A percentile compares a stretch with the other conserved stretches of the same genome.
These are phyloP conservation scores for Colletotrichum sp. DNA, from an alignment of 2,329 filamentous ascomycete genomes.

Conservation along the genomic window DNA sequence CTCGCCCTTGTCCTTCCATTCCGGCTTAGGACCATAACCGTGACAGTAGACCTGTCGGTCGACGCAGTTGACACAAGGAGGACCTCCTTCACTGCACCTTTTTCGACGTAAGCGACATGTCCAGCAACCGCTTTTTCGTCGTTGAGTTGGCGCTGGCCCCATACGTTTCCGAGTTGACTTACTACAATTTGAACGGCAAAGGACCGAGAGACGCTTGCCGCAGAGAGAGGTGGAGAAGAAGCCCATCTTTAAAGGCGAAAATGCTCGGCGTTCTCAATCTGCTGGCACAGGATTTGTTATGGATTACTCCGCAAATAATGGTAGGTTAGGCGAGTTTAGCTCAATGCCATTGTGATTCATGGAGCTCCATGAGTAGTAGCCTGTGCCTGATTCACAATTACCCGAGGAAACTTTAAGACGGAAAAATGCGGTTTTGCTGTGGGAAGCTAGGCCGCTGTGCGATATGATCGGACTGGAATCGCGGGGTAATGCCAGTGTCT, in stretches of 20 bases:
- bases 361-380: no score
- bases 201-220: background rate
- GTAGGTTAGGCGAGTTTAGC: background rate
- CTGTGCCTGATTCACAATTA: background rate
- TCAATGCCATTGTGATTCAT: background rate
- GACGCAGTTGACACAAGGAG: background rate
- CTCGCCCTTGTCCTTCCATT: background rate
- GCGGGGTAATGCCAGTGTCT: background rate
- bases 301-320: background rate
- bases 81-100: background rate
- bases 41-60: background rate
- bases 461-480: background rate
- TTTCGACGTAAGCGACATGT: background rate
- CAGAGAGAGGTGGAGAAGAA: background rate
- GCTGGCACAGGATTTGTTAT: background rate
- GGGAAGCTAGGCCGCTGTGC: background rate
- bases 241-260: background rate
- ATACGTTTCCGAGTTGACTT: background rate
- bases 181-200: background rate
- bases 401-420: background rate
- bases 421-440: background rate
- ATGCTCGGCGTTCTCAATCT: rapidly evolving
- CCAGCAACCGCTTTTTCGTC: background rate
- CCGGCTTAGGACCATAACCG: background rate
- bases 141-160: background rate